A percentile compares a stretch with the other conserved stretches of the same genome.
Evolutionary conservation across 257 asterid species (phyloP).

Genomic region (Forsythia viridissima): DNA sequence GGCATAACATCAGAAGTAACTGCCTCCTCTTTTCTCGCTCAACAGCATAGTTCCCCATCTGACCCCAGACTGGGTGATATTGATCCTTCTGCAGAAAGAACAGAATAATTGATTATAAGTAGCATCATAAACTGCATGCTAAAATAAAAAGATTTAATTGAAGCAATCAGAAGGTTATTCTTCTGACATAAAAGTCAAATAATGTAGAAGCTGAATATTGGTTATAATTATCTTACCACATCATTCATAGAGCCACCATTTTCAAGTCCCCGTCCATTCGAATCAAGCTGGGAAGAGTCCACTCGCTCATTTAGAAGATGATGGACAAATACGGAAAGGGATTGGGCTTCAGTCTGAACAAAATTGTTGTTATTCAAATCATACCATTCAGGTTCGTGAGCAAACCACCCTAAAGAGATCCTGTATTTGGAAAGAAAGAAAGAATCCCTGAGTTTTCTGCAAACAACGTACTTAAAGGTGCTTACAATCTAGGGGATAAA

Average conservation of each 20-base stretch:
- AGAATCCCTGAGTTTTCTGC: constrained; percentile 1
- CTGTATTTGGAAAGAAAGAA: constrained; percentile 44
- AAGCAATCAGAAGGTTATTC: neutral
- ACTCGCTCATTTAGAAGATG: constrained; percentile 71
- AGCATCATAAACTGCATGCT: constrained; percentile 16
- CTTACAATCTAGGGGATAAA: neutral
- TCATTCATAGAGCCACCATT: constrained; percentile 65
- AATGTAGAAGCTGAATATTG: constrained; percentile 16
- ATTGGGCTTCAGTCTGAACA: constrained; percentile 88
- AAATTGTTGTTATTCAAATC: constrained; percentile 74
- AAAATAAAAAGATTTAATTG: neutral
- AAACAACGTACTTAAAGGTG: neutral
- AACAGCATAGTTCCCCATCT: constrained; percentile 76
- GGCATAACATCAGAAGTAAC: constrained; percentile 89
- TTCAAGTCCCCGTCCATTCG: constrained; percentile 53
- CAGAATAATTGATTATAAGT: constrained; percentile 25
- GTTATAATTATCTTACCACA: constrained; percentile 55
- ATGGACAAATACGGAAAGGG: constrained; percentile 73
- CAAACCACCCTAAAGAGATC: constrained; percentile 93
- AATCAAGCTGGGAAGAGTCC: constrained; percentile 58
- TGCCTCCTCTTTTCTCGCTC: constrained; percentile 91
- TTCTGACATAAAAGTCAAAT: neutral
- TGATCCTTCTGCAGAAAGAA: constrained; percentile 65
- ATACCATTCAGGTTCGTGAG: constrained; percentile 88
- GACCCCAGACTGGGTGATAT: constrained; percentile 97